Evolutionary conservation across 164 flowering plant species (phyloP), one percentile per base, ranked within the genome.

Genomic region (Echeveria elegans): DNA sequence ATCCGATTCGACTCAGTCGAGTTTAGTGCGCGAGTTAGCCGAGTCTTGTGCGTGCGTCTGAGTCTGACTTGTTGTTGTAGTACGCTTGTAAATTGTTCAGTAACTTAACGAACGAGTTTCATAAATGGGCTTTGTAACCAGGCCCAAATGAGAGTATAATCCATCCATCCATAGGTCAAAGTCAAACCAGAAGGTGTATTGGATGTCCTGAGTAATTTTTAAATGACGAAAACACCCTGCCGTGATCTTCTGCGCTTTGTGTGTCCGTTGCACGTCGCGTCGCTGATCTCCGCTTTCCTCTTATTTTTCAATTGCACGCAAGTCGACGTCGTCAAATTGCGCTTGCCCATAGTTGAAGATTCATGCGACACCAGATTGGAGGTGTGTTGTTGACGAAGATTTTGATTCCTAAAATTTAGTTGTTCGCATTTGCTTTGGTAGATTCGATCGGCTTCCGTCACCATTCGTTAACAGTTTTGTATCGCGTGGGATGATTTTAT

Each of bases 201-300:
- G 3, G 37, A 56, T 53, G 59, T 53, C 59, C 59, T 14, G 8
- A 10, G 29, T 29, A 24, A 15, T 23, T 9, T 1, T 24, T 1
- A 56, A 28, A 56, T 2, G 61, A 56, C 61, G 61, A 14, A 28
- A 56, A 10, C n/a, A 56, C 61, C 32, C 61, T 56, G 61, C 0
- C 18, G 2, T 28, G 19, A 23, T 52, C 32, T 26, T 26, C 61
- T 26, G 32, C 61, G 61, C 61, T 26, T 56, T 28, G 61, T 28
- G 32, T 28, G 61, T 52, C 29, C 61, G 61, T 26, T 56, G 61
- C 61, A 14, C 61, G 61, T 56, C 32, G 18, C 29, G 29, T 52
- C 4, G 12, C 59, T 21, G 9, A 34, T 34, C 37, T 34, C 5
- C 3, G 3, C 37, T 5, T 21, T 53, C 58, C 23, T 28, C 58